Base-by-base conservation (phyloP, 2,329 filamentous ascomycete genomes). In the Monilinia vaccinii-corymbosi region DNA sequence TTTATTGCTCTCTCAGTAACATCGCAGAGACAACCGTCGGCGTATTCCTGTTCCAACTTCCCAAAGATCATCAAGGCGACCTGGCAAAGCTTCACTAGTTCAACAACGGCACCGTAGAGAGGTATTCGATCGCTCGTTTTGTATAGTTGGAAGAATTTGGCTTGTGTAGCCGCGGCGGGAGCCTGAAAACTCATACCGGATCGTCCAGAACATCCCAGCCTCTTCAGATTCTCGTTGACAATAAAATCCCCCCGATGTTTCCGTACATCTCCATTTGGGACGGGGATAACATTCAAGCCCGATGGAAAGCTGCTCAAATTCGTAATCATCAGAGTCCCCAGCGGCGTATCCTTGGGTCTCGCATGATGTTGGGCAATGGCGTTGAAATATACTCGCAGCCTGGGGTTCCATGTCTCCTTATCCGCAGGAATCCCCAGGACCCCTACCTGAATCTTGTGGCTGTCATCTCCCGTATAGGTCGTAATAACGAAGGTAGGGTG, bases 271-370 rank as follows among this genome's bases (percentile, higher is more conserved):
- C 94, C 94, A 59, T 90, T 88, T 0, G 92, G 92, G 0, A 97
- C 86, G 0, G 87, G 80, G 61, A 97, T 95, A n/a, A 97, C 90
- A 0, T 91, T 96, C 63, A 97, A 78, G 0, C 90, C 88, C 0
- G 92, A 96, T 3, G 94, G 93, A 64, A 99, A 97, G 64, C 86
- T 88, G 74, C 89, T 93, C 34, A 97, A 77, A 71, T 97, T 97
- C 6, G 94, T 97, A 61, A 97, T 87, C 88, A 97, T 95, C 62
- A 97, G 76, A 62, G 88, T 87, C 7, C 94, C 94, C 16, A 95
- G 75, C 1, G 83, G 79, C 0, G 93, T 97, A 56, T 95, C 86
- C 71, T 89, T 91, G 38, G 86, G 85, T 46, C 90, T 82, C 1
- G 92, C 91, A 78, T 96, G 89, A 68, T 88, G 93, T 71, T 95